Percentiles rank a stretch among this genome's conserved stretches.
Evolutionary conservation across 2,329 filamentous ascomycete species (phyloP).

Genomic region (Daldinia sp.): DNA sequence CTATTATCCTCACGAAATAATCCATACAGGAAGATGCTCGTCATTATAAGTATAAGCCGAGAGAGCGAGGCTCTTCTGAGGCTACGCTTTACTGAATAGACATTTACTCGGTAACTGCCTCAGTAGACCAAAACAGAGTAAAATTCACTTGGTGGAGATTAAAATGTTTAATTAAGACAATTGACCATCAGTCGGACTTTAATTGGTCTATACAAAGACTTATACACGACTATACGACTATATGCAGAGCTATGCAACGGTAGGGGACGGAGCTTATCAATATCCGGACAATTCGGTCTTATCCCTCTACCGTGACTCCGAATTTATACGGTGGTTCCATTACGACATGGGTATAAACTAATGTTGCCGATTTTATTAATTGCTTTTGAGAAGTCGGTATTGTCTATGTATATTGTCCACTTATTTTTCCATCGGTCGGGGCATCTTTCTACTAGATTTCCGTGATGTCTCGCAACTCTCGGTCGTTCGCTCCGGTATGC

Average conservation of each 20-base stretch:
- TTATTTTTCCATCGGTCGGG: background rate
- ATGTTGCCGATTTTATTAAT: background rate
- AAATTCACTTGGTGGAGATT: background rate
- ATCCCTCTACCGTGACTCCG: background rate
- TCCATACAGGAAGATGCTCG: background rate
- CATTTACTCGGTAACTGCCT: no score
- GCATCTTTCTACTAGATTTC: background rate
- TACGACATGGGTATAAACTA: background rate
- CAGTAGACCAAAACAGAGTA: no score
- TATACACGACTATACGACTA: background rate
- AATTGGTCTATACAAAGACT: background rate
- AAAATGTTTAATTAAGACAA: background rate
- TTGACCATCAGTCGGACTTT: background rate
- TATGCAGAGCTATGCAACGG: background rate
- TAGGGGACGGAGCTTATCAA: background rate
- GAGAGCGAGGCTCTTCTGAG: background rate
- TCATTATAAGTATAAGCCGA: constrained; percentile 1
- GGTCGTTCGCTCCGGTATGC: constrained; percentile 10
- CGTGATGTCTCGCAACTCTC: background rate
- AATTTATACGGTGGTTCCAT: background rate
- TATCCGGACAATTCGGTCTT: background rate
- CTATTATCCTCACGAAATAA: background rate
- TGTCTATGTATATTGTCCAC: background rate
- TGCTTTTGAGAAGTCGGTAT: background rate
- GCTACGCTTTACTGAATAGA: background rate